Base-by-base conservation (phyloP, 306 rosid species). In the Lathyrus aphaca region DNA sequence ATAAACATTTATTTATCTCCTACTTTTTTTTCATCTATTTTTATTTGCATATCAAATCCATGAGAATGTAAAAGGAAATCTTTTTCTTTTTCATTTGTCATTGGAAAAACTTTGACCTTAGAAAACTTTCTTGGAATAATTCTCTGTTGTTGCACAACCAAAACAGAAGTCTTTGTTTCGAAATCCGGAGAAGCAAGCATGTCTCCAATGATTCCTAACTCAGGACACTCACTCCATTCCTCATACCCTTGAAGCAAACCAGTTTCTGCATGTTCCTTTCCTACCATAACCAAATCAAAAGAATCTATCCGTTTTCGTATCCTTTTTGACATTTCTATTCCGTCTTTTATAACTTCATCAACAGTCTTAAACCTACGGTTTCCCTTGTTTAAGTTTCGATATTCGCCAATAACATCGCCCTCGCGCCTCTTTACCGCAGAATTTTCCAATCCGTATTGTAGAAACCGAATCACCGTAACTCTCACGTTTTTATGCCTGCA, bases 121-220 rank as follows among this genome's bases (percentile, higher is more conserved):
- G 43, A 1, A 9, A 46, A 11, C 61, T 75, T 82, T 68, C 85
- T 78, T 79, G 77, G 71, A 11, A 81, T 27, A 27, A 56, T 18
- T 79, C 78, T 85, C 21, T 86, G 95, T 21, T 90, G 95, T 55
- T 90, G 91, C 61, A 90, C 68, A 56, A 90, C 85, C 77, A 90
- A 30, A 11, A 87, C 72, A 0, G 96, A 81, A 2, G 89, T 77
- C 18, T 80, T 71, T 23, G 81, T 81, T 2, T 39, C 45, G 29
- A 79, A 75, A 54, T 87, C 90, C 13, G 61, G 66, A 10, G 95
- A 84, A 30, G 91, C 79, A 23, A 90, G 79, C 89, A 90, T 86
- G 38, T 90, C 95, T 5, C 91, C 96, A 16, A 90, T 9, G 15
- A 77, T 39, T 13, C 91, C 96, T 0, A 84, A 67, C 73, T 87